These are phyloP conservation scores for Clohesyomyces aquaticus DNA, from an alignment of 495 filamentous ascomycete genomes.

Conservation along the genomic window DNA sequence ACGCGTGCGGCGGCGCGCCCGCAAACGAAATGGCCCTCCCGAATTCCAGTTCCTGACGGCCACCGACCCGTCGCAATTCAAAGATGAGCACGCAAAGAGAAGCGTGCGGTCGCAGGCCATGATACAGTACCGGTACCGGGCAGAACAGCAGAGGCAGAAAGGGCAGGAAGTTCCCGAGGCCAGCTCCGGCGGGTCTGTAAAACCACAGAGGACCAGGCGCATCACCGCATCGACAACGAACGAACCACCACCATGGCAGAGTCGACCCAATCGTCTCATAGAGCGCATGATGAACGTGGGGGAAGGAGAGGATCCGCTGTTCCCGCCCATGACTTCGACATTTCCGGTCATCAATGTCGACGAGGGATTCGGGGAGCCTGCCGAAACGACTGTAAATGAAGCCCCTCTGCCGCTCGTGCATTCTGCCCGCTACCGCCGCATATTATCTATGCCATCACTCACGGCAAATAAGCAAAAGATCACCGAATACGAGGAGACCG, in stretches of 20 bases:
- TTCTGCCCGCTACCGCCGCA: conserved; percentile 7
- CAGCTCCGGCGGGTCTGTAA: neutral
- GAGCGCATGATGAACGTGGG: neutral
- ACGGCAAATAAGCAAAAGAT: conserved; percentile 3
- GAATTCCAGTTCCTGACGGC: conserved; percentile 39
- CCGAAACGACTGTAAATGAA: neutral
- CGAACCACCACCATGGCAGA: neutral
- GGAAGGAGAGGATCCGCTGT: neutral
- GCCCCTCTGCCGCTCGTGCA: neutral
- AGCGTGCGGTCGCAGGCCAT: conserved; percentile 40
- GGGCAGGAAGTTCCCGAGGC: neutral
- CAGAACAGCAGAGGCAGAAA: conserved; percentile 25
- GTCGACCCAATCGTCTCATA: neutral
- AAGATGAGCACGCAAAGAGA: conserved; percentile 28
- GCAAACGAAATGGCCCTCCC: conserved; percentile 31
- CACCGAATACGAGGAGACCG: conserved; percentile 22
- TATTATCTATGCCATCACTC: neutral
- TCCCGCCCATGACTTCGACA: neutral
- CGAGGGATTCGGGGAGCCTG: neutral
- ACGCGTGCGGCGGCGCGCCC: conserved; percentile 21
- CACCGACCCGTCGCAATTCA: conserved; percentile 38
- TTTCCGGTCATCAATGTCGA: neutral
- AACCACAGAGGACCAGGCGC: neutral
- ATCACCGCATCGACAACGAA: neutral
- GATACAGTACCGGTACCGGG: conserved; percentile 35